Evolutionary conservation across 2,329 filamentous ascomycete species (phyloP), one percentile per base, ranked within the genome.

Genomic region (Pseudocercospora macadamiae): DNA sequence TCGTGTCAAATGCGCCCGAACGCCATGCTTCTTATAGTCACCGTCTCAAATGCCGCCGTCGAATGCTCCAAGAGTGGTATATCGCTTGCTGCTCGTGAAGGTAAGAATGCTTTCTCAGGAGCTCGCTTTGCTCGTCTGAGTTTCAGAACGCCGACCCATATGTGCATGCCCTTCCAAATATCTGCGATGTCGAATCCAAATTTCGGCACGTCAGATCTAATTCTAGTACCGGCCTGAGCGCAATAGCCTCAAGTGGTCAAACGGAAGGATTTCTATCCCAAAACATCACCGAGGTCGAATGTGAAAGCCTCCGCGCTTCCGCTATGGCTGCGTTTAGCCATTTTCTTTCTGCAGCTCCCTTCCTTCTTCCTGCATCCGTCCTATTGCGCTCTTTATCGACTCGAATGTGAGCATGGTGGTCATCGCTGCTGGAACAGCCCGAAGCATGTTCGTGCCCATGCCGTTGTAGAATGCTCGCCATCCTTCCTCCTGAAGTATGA

Each of bases 331-430:
- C n/a, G n/a, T n/a, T 61, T 47, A 56, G 18, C 51, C 51, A 3
- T 51, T 61, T 25, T 64, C 62, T 51, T 54, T 48, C 60, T 57
- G 47, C 30, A 73, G 51, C 53, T 65, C 67, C 37, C 51, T 64
- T 9, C 82, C 83, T 69, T 85, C 82, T 58, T 79, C 76, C 68
- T 86, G 84, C 55, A 85, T 65, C 55, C 75, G 77, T 51, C 79
- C 78, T 55, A 86, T 79, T 14, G 77, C 72, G 60, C 82, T 82
- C 65, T 82, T 81, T 59, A 89, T 73, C 65, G 89, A 95, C 77
- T 99, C 95, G 72, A 96, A 99, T 10, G 93, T 97, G 72, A 97
- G 82, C 89, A 99, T 96, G 2, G 95, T 99, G 23, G 96, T 96
- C 70, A 96, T 96, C 18, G 95, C 93, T 19, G 95, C 92, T 28